A percentile compares a stretch with the other conserved stretches of the same genome.
Evolutionary conservation across 1,284 basidiomycete species (phyloP).

Genomic region (Blastosporella zonata): DNA sequence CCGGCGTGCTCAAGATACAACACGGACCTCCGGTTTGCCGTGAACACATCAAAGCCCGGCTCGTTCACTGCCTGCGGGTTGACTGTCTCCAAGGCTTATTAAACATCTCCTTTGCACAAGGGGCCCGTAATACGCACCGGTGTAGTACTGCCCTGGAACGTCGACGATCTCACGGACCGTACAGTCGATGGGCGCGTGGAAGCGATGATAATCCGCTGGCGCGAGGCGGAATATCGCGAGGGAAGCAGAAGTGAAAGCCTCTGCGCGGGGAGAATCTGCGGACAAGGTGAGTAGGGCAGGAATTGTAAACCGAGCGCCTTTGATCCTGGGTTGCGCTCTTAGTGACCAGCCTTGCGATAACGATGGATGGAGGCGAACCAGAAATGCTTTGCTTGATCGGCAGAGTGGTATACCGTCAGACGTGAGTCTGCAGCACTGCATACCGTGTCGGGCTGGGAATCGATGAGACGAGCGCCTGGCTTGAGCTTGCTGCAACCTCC

Average conservation of each 20-base stretch:
- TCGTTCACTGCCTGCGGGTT: conserved; percentile 85
- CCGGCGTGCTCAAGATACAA: conserved; percentile 46
- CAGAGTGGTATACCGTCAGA: conserved; percentile 63
- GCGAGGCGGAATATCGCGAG: conserved; percentile 75
- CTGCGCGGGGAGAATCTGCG: conserved; percentile 37
- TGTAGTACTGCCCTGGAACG: conserved; percentile 58
- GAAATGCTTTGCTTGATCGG: conserved; percentile 61
- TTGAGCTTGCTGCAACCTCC: conserved; percentile 49
- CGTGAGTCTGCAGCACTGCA: conserved; percentile 76
- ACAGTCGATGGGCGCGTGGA: conserved; percentile 75
- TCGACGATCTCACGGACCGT: conserved; percentile 46
- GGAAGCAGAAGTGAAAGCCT: conserved; percentile 43
- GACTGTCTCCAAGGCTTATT: conserved; percentile 45
- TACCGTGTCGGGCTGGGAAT: conserved; percentile 49
- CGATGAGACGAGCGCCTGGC: conserved; percentile 63
- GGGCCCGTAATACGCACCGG: conserved; percentile 39
- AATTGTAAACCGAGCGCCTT: conserved; percentile 72
- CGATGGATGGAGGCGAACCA: conserved; percentile 41
- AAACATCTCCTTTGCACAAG: no score
- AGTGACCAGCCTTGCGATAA: no score
- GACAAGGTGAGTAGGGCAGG: conserved; percentile 52
- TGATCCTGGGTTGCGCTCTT: conserved; percentile 48
- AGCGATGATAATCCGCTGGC: conserved; percentile 84
- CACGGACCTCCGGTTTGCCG: conserved; percentile 65
- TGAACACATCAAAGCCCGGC: conserved; percentile 67